A percentile compares a stretch with the other conserved stretches of the same genome.
phyloP scores from a whole-genome alignment of 805 yeast species.

The Teunomyces tritomae region DNA sequence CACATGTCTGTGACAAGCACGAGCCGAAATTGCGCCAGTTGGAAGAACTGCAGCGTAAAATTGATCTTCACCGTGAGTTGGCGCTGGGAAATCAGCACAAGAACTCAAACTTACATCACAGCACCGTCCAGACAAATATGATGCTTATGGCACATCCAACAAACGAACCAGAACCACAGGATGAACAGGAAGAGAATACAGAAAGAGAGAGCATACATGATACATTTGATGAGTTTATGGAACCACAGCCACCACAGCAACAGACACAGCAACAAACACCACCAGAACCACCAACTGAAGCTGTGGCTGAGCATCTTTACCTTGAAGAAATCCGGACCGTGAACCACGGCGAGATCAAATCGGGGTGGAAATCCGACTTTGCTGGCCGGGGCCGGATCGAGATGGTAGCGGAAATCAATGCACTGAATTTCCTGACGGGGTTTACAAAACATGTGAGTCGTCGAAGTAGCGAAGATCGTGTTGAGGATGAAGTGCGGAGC shows the following conservation, averaged over 20 bases:
- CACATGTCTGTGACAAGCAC: constrained; percentile 59
- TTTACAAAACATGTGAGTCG: constrained; percentile 39
- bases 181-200: constrained; percentile 50
- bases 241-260: neutral
- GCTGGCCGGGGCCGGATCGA: constrained; percentile 76
- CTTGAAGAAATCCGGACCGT: constrained; percentile 74
- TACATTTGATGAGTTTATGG: neutral
- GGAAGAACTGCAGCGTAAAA: constrained; percentile 35
- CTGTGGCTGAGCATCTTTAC: constrained; percentile 32
- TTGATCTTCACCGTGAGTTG: constrained; percentile 10
- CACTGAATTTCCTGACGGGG: constrained; percentile 58
- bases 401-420: constrained; percentile 66
- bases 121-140: constrained; percentile 27
- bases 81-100: neutral
- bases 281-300: neutral
- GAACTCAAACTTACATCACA: constrained; percentile 22
- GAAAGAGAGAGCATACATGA: constrained; percentile 62
- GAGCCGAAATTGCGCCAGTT: constrained; percentile 44
- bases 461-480: constrained; percentile 38
- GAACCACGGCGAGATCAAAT: constrained; percentile 74
- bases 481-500: constrained; percentile 25
- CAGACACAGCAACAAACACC: too few relatives aligned
- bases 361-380: constrained; percentile 96
- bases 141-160: constrained; percentile 9
- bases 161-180: neutral